A percentile compares a stretch with the other conserved stretches of the same genome.
These are phyloP conservation scores for Catharanthus roseus DNA, from an alignment of 257 asterid species.

Conservation along the genomic window DNA sequence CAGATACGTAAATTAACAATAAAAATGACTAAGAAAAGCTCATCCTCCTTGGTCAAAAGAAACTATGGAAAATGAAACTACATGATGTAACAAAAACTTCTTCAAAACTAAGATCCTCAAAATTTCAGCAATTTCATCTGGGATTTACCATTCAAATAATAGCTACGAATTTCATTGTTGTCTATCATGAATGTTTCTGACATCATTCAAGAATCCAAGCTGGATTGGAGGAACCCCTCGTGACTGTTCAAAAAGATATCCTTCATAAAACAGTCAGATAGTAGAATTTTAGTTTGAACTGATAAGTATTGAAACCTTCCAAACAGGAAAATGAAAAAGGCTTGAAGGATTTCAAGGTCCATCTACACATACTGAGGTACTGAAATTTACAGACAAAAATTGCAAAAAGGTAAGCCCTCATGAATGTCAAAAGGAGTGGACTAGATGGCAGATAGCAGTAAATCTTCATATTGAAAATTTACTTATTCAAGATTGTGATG, in stretches of 20 bases:
- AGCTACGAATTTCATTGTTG: constrained; percentile 33
- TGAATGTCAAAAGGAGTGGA: background rate
- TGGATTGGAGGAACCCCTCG: background rate
- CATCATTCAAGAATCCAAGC: constrained; percentile 21
- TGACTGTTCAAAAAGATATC: background rate
- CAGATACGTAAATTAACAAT: background rate
- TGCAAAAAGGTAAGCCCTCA: background rate
- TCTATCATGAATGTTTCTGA: constrained; percentile 41
- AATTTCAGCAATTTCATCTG: constrained; percentile 68
- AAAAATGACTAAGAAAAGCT: background rate
- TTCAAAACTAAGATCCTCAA: constrained; percentile 61
- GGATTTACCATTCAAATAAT: constrained; percentile 44
- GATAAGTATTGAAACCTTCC: background rate
- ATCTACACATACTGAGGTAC: background rate
- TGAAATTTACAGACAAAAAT: background rate
- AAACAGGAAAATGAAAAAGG: background rate
- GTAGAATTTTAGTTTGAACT: background rate
- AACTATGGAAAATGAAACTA: constrained; percentile 4
- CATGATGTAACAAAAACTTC: constrained; percentile 65
- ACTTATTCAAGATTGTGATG: too few relatives aligned
- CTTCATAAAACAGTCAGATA: constrained; percentile 1
- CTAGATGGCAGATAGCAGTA: too few relatives aligned
- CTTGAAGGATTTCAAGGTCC: background rate
- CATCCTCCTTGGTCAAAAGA: constrained; percentile 2
- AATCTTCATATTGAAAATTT: too few relatives aligned